phyloP scores from a whole-genome alignment of 768 basidiomycete genomes.

The Trichaptum fuscoviolaceum region DNA sequence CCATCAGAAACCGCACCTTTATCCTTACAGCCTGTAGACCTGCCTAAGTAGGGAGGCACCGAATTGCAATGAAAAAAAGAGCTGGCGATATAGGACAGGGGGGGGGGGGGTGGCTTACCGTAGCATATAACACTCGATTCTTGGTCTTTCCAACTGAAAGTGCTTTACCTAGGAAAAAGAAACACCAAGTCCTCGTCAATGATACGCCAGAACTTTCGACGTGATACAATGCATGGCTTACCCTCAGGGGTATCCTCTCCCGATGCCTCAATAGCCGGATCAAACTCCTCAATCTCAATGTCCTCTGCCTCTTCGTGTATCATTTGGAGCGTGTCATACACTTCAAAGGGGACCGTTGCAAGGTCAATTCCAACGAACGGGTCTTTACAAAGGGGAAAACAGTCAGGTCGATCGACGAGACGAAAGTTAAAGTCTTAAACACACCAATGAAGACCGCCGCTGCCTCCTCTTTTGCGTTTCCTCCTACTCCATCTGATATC shows the following conservation, averaged over 20 bases:
- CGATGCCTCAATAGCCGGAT: not conserved
- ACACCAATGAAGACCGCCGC: not conserved
- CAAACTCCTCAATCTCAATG: not conserved
- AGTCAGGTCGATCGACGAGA: not conserved
- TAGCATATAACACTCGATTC: not conserved
- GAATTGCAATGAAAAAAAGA: not conserved
- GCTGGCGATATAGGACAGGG: not conserved
- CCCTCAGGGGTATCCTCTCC: not conserved
- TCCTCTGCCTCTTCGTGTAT: not conserved
- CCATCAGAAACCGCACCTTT: not conserved
- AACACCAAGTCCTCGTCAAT: not conserved
- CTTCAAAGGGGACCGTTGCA: not conserved
- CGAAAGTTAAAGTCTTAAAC: not conserved
- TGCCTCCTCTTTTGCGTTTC: not conserved
- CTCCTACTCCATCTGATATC: not conserved
- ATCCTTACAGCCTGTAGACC: not conserved
- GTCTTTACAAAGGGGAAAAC: not conserved
- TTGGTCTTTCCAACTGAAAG: not conserved
- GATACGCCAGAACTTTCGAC: not conserved
- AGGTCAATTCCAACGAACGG: not conserved
- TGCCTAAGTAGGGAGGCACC: not conserved
- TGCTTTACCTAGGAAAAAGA: not conserved
- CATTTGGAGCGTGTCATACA: not conserved
- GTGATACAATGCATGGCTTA: not conserved
- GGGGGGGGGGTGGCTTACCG: not conserved